Evolutionary conservation across 2,329 filamentous ascomycete genomes (phyloP).

Genomic region (Aspergillus flavus): DNA sequence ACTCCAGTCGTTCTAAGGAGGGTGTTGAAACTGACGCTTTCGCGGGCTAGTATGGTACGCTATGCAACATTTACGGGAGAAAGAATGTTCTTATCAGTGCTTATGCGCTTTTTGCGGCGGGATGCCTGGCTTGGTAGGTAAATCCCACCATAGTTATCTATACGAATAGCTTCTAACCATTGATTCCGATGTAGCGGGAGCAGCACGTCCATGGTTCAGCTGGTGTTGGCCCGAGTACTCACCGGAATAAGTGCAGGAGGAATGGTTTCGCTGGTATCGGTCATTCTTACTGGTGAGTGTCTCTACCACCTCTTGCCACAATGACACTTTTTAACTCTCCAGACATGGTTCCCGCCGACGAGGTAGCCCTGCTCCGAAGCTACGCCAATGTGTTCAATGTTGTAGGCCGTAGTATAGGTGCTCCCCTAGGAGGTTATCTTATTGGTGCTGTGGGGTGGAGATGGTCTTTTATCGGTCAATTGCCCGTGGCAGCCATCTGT

Average conservation of each 20-base stretch:
- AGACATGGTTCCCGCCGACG: slow-evolving; percentile 47
- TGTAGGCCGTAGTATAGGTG: slow-evolving; percentile 57
- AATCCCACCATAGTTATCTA: background rate
- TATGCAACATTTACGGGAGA: slow-evolving; percentile 50
- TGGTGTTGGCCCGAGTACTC: slow-evolving; percentile 40
- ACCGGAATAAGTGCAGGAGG: slow-evolving; percentile 43
- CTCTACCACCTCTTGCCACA: background rate
- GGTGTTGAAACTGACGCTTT: background rate
- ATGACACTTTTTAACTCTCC: slow-evolving; percentile 6
- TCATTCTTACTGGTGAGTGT: slow-evolving; percentile 38
- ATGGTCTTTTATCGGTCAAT: slow-evolving; percentile 64
- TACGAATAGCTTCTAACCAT: background rate
- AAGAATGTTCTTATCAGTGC: slow-evolving; percentile 43
- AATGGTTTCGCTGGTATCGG: slow-evolving; percentile 42
- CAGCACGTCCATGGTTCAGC: slow-evolving; percentile 17
- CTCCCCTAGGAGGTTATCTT: slow-evolving; percentile 69
- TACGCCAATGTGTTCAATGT: slow-evolving; percentile 51
- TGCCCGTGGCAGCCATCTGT: slow-evolving; percentile 57
- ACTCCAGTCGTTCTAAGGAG: background rate
- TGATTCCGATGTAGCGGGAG: slow-evolving; percentile 10
- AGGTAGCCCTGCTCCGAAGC: slow-evolving; percentile 47
- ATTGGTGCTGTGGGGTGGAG: slow-evolving; percentile 73
- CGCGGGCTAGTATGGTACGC: slow-evolving; percentile 41
- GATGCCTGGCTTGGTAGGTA: slow-evolving; percentile 27
- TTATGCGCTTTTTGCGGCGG: slow-evolving; percentile 32